phyloP scores from a whole-genome alignment of 495 filamentous ascomycete genomes.

The Lepidopterella palustris region DNA sequence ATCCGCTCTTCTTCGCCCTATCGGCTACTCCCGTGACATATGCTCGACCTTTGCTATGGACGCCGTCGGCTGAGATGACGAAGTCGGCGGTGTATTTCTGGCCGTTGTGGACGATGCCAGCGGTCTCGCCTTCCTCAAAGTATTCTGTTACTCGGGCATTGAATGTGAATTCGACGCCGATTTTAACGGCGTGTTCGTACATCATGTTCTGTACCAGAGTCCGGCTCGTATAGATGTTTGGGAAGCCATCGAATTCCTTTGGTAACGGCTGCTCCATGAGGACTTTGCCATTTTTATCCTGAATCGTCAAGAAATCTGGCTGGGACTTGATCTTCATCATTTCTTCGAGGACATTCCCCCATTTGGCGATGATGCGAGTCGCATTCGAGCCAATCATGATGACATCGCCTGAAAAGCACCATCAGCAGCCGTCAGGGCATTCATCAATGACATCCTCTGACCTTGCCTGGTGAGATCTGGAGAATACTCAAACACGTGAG shows the following conservation, averaged over 20 bases:
- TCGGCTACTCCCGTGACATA: constrained; percentile 54
- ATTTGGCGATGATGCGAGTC: constrained; percentile 45
- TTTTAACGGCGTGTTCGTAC: constrained; percentile 50
- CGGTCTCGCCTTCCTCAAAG: constrained; percentile 48
- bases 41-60: constrained; percentile 53
- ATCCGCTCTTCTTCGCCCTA: constrained; percentile 53
- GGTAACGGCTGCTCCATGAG: constrained; percentile 49
- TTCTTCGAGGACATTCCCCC: constrained; percentile 15
- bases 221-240: constrained; percentile 55
- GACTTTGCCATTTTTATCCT: constrained; percentile 52
- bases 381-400: constrained; percentile 59
- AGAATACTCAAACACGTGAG: not conserved
- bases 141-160: constrained; percentile 48
- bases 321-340: constrained; percentile 40
- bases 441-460: constrained; percentile 46
- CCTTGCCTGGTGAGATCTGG: constrained; percentile 14
- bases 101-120: constrained; percentile 52
- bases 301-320: constrained; percentile 47
- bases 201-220: constrained; percentile 55
- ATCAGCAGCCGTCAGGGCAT: constrained; percentile 46
- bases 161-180: constrained; percentile 51
- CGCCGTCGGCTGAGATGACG: constrained; percentile 56
- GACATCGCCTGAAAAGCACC: constrained; percentile 55
- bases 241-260: constrained; percentile 42
- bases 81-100: constrained; percentile 45